These are phyloP conservation scores for Pelargonium myrrhifolium DNA, from an alignment of 441 rosid species.

Conservation along the genomic window DNA sequence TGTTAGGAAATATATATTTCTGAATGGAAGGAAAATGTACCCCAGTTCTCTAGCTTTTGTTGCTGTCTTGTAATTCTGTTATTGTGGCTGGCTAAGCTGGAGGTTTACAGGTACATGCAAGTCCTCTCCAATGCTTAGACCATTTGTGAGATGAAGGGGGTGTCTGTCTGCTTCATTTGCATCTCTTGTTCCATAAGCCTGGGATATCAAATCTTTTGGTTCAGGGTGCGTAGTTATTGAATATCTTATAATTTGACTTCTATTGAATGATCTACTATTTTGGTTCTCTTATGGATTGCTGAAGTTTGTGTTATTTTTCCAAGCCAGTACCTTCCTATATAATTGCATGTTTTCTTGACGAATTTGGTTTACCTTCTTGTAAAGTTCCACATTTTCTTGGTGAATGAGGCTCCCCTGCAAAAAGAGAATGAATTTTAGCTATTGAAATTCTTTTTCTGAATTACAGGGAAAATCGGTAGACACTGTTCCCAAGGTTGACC, in stretches of 20 bases:
- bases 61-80: conserved; percentile 42
- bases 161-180: conserved; percentile 38
- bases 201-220: conserved; percentile 20
- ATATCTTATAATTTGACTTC: conserved; percentile 16
- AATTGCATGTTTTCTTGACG: conserved; percentile 54
- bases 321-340: conserved; percentile 39
- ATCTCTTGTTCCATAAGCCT: conserved; percentile 66
- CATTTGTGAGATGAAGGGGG: conserved; percentile 35
- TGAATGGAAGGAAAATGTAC: neutral
- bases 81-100: conserved; percentile 88
- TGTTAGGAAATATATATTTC: neutral
- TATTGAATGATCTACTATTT: conserved; percentile 16
- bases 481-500: conserved; percentile 29
- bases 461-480: conserved; percentile 11
- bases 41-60: conserved; percentile 42
- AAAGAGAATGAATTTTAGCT: conserved; percentile 14
- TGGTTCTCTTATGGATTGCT: conserved; percentile 10
- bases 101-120: conserved; percentile 57
- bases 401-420: conserved; percentile 70
- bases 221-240: conserved; percentile 23
- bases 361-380: conserved; percentile 69
- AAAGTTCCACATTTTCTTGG: conserved; percentile 80
- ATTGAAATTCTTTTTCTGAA: conserved; percentile 11
- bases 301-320: conserved; percentile 6
- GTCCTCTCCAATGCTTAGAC: conserved; percentile 42